phyloP scores from a whole-genome alignment of 2,329 filamentous ascomycete genomes.

The Aspergillus sergii region DNA sequence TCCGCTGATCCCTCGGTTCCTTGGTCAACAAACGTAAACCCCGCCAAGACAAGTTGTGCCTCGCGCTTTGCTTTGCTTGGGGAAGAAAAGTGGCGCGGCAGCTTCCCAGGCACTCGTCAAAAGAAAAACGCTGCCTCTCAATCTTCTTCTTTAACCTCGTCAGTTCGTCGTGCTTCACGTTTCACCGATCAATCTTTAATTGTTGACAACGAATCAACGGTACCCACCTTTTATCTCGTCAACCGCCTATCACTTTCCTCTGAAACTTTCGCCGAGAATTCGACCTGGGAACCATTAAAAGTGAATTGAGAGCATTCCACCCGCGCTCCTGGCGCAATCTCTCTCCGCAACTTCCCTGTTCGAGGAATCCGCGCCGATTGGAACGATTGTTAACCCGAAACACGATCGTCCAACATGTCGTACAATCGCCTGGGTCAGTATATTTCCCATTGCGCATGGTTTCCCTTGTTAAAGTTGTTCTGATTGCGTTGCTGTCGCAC shows the following conservation, averaged over 20 bases:
- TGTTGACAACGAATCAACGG: neutral
- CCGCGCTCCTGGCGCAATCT: conserved; percentile 34
- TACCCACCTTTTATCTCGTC: neutral
- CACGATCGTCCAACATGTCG: conserved; percentile 48
- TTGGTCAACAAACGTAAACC: conserved; percentile 15
- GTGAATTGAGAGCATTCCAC: conserved; percentile 22
- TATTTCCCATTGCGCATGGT: conserved; percentile 21
- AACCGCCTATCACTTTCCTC: conserved; percentile 9
- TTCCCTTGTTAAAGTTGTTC: neutral
- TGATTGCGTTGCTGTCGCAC: conserved; percentile 16
- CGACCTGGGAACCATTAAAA: conserved; percentile 12
- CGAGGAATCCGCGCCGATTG: conserved; percentile 25
- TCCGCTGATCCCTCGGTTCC: conserved; percentile 14
- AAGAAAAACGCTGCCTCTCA: neutral
- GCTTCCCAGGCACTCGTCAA: conserved; percentile 3
- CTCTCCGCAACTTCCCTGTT: conserved; percentile 18
- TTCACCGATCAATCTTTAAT: neutral
- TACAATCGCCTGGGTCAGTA: conserved; percentile 74
- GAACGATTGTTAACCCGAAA: conserved; percentile 23
- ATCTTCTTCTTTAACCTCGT: neutral
- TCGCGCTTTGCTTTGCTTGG: neutral
- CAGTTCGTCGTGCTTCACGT: neutral
- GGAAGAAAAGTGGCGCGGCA: neutral
- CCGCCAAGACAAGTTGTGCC: conserved; percentile 1
- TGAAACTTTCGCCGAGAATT: conserved; percentile 17